Conservation (phyloP, 2,329 filamentous ascomycete genomes). For the Trichoderma breve region DNA sequence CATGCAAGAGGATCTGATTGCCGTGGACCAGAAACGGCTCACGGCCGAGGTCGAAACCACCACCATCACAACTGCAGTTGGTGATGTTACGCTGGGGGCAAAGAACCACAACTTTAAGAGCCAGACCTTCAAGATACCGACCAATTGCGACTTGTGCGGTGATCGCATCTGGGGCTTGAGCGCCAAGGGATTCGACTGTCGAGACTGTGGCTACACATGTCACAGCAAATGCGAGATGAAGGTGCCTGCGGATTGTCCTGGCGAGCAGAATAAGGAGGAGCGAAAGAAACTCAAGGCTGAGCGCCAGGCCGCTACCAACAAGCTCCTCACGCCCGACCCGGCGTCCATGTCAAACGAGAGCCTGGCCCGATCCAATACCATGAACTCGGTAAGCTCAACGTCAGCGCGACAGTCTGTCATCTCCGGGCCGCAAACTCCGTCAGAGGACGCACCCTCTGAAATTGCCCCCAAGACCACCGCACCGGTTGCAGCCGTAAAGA, state of each 20-base stretch:
- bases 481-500: constrained; percentile 27
- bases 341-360: constrained; percentile 53
- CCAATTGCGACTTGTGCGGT: constrained; percentile 94
- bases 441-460: constrained; percentile 41
- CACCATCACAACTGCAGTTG: constrained; percentile 86
- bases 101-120: constrained; percentile 97
- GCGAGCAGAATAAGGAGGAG: constrained; percentile 90
- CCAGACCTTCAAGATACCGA: constrained; percentile 99
- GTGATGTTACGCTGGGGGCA: constrained; percentile 87
- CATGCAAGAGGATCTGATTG: constrained; percentile 80
- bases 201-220: constrained; percentile 95
- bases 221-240: constrained; percentile 99
- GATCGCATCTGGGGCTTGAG: constrained; percentile 97
- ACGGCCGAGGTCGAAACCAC: constrained; percentile 91
- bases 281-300: constrained; percentile 89
- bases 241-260: constrained; percentile 91
- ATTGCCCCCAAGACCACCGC: constrained; percentile 28
- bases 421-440: constrained; percentile 48
- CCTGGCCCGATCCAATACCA: constrained; percentile 78
- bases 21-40: constrained; percentile 77
- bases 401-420: constrained; percentile 68
- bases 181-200: constrained; percentile 93
- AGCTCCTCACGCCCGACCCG: constrained; percentile 50
- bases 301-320: constrained; percentile 74
- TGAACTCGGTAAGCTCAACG: constrained; percentile 67